Evolutionary conservation across 2,329 filamentous ascomycete species (phyloP), one percentile per base, ranked within the genome.

Genomic region (Myriosclerotinia duriaeana): DNA sequence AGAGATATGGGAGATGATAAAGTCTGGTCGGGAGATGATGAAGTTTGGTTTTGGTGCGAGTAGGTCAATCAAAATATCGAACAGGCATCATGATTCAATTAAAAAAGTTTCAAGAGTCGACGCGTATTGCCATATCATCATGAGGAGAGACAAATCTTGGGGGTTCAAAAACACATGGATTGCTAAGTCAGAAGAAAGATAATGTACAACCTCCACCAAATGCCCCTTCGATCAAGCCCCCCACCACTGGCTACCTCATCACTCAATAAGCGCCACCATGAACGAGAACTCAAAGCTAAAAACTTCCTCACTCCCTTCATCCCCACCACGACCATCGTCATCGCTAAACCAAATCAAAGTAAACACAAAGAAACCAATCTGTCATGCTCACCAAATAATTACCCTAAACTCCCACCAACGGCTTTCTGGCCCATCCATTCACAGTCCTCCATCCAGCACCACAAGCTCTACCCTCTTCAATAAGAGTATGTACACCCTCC

Each of bases 381-480:
- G 42, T 8, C 26, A 15, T 44, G 26, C 9, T 12, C 36, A 14
- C 38, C n/a, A 54, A 55, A 15, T 54, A 34, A 44, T 8, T n/a
- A 36, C 20, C 34, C 38, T 67, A 67, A 44, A 53, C 48, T 26
- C 22, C 64, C n/a, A 12, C 53, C 22, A 73, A 34, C 15, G 87
- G 86, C 81, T 90, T 90, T 76, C 83, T 82, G 30, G 87, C 84
- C 75, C 86, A 89, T 9, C 88, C 88, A 68, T 80, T 85, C 69
- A 90, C 77, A 79, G 85, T 81, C 67, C 87, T 81, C 78, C 85
- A 89, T 12, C 82, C 86, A 3, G 86, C 83, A 55, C 84, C 85
- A 73, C 81, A 82, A 61, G 78, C 77, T 58, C 87, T 80, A 1
- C 87, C 87, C 76, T 90, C 88, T 75, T 89, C 86, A 61, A 90